A percentile compares a stretch with the other conserved stretches of the same genome.
Evolutionary conservation across 2,329 filamentous ascomycete genomes (phyloP).

Genomic region (Neodidymelliopsis sp.): DNA sequence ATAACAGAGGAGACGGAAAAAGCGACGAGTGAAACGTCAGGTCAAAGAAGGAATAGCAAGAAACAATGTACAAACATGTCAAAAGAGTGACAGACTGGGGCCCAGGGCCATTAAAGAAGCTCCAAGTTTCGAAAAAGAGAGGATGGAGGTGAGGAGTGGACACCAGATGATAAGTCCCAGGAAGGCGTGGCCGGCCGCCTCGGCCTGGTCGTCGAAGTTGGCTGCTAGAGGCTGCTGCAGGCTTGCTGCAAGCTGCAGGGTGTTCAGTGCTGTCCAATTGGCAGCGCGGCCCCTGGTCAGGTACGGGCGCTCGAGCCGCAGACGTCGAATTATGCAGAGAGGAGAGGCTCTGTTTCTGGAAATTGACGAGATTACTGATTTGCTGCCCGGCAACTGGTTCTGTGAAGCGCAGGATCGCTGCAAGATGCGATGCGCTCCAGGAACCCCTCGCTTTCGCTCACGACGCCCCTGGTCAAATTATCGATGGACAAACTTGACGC

Average conservation of each 20-base stretch:
- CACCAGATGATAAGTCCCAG: constrained; percentile 38
- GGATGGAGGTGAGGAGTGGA: constrained; percentile 42
- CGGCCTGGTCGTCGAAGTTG: constrained; percentile 23
- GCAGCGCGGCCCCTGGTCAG: constrained; percentile 26
- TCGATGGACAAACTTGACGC: constrained; percentile 37
- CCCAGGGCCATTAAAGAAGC: constrained; percentile 46
- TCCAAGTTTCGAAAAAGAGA: constrained; percentile 37
- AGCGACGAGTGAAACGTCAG: constrained; percentile 29
- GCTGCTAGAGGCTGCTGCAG: constrained; percentile 42
- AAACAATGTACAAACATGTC: constrained; percentile 44
- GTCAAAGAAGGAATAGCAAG: constrained; percentile 44
- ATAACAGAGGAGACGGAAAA: constrained; percentile 28
- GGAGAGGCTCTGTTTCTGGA: constrained; percentile 7
- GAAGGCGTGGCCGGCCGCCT: constrained; percentile 27
- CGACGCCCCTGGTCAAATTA: constrained; percentile 28
- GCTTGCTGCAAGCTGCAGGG: constrained; percentile 38
- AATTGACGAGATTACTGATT: constrained; percentile 25
- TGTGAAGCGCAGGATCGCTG: constrained; percentile 23
- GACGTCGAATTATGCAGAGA: constrained; percentile 23
- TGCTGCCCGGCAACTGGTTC: constrained; percentile 12
- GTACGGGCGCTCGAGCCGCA: constrained; percentile 35
- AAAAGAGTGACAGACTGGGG: constrained; percentile 45
- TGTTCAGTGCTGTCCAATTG: constrained; percentile 34
- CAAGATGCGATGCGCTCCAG: constrained; percentile 30
- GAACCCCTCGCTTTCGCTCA: constrained; percentile 28